phyloP scores from a whole-genome alignment of 495 filamentous ascomycete genomes.

The Zalerion maritima region DNA sequence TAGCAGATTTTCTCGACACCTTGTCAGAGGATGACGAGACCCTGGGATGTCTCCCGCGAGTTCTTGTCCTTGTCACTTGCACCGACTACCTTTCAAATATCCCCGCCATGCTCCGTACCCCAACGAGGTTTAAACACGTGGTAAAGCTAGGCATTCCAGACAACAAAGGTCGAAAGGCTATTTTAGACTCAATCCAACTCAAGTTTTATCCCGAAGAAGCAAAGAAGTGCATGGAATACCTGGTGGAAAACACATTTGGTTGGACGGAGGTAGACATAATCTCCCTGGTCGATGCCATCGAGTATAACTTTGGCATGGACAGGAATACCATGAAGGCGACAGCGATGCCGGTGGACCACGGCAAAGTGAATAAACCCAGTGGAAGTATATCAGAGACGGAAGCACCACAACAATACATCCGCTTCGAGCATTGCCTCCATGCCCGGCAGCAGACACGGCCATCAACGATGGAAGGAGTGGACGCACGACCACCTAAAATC shows the following conservation, averaged over 20 bases:
- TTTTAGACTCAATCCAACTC: slow-evolving; percentile 42
- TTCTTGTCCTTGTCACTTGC: slow-evolving; percentile 59
- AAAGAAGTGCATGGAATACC: slow-evolving; percentile 22
- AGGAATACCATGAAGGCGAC: background rate
- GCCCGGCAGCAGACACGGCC: too few relatives aligned
- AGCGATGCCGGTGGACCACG: slow-evolving; percentile 4
- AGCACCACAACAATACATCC: slow-evolving; percentile 37
- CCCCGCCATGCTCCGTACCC: slow-evolving; percentile 54
- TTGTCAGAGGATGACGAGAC: slow-evolving; percentile 21
- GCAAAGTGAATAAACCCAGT: too few relatives aligned
- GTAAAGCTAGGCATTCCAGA: slow-evolving; percentile 75
- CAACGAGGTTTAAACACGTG: slow-evolving; percentile 50
- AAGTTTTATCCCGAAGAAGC: slow-evolving; percentile 18
- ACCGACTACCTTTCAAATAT: slow-evolving; percentile 59
- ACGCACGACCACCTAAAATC: slow-evolving; percentile 75
- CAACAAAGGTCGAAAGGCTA: slow-evolving; percentile 52
- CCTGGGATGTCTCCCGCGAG: slow-evolving; percentile 22
- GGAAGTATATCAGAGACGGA: slow-evolving; percentile 31
- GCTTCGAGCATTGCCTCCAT: too few relatives aligned
- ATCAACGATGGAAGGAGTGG: slow-evolving; percentile 80
- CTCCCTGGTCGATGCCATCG: slow-evolving; percentile 3
- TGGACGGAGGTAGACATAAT: slow-evolving; percentile 38
- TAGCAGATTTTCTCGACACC: slow-evolving; percentile 38
- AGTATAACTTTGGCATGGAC: background rate
- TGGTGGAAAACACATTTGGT: slow-evolving; percentile 38